Evolutionary conservation across 768 basidiomycete genomes (phyloP).

Genomic region (Panaeolus cyanescens): DNA sequence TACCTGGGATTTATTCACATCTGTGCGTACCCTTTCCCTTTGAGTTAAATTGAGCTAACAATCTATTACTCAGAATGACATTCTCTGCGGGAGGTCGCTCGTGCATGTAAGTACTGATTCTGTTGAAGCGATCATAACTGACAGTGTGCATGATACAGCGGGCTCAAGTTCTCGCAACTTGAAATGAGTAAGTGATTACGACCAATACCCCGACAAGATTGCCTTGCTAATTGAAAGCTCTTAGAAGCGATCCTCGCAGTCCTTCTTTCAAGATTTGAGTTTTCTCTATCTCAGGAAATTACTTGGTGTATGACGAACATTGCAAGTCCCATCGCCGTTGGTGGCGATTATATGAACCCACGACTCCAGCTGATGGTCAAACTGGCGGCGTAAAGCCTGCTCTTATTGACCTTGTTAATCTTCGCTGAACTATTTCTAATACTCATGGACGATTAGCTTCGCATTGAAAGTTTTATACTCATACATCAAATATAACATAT

Average conservation of each 20-base stretch:
- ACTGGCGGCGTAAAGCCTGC: background rate
- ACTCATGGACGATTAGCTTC: no score
- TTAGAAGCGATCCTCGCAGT: conserved; percentile 9
- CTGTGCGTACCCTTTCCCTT: conserved; percentile 3
- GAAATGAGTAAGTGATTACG: conserved; percentile 44
- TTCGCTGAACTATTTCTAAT: no score
- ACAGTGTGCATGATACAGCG: conserved; percentile 27
- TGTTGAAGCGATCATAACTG: background rate
- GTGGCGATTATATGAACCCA: background rate
- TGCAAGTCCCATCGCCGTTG: background rate
- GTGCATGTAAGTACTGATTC: conserved; percentile 9
- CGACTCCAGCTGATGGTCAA: background rate
- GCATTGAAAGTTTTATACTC: no score
- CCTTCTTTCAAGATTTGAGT: conserved; percentile 7
- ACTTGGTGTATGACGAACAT: background rate
- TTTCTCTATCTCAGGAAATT: conserved; percentile 7
- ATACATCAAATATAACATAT: no score
- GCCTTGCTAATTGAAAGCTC: background rate
- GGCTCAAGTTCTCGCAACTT: conserved; percentile 54
- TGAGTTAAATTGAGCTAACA: background rate
- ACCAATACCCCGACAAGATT: no score
- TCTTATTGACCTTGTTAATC: no score
- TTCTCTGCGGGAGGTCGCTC: conserved; percentile 13
- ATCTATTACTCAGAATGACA: conserved; percentile 8
- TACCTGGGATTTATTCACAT: conserved; percentile 19